Conservation (phyloP, 2,329 filamentous ascomycete species). For the Fonsecaea multimorphosa region DNA sequence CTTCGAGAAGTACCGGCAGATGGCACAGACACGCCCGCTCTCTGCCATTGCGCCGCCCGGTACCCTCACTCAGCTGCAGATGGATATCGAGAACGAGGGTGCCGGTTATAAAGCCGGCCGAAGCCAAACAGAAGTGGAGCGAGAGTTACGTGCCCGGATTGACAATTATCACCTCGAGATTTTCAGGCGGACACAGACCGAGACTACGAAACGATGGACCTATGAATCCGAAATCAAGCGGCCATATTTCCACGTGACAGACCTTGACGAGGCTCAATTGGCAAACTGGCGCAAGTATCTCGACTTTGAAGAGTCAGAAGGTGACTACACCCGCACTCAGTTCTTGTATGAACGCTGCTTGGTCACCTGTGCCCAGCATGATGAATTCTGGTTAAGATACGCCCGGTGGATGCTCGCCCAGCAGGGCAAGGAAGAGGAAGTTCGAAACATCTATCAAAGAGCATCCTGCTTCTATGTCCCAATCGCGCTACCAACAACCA, state of each 20-base stretch:
- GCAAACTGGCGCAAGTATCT: constrained; percentile 95
- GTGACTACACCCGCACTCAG: constrained; percentile 73
- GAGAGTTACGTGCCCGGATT: constrained; percentile 78
- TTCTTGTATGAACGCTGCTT: constrained; percentile 94
- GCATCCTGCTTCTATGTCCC: constrained; percentile 86
- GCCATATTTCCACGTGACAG: constrained; percentile 94
- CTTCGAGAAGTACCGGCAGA: constrained; percentile 84
- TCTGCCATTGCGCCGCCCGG: constrained; percentile 74
- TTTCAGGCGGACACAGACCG: constrained; percentile 80
- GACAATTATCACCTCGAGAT: constrained; percentile 80
- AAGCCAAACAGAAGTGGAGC: constrained; percentile 79
- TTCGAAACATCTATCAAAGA: constrained; percentile 88
- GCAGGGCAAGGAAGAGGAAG: constrained; percentile 81
- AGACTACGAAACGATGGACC: constrained; percentile 91
- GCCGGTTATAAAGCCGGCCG: constrained; percentile 59
- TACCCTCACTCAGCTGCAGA: constrained; percentile 69
- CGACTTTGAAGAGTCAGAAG: constrained; percentile 90
- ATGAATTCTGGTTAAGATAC: constrained; percentile 98
- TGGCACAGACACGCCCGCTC: constrained; percentile 75
- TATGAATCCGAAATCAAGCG: constrained; percentile 95
- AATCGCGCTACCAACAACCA: constrained; percentile 80
- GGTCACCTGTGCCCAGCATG: constrained; percentile 90
- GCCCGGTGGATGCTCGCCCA: constrained; percentile 90
- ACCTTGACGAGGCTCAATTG: constrained; percentile 83
- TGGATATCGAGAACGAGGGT: constrained; percentile 73